Percentiles rank a stretch among this genome's conserved stretches.
Evolutionary conservation across 139 green algal species (phyloP).

Genomic region (Volvox reticuliferus): DNA sequence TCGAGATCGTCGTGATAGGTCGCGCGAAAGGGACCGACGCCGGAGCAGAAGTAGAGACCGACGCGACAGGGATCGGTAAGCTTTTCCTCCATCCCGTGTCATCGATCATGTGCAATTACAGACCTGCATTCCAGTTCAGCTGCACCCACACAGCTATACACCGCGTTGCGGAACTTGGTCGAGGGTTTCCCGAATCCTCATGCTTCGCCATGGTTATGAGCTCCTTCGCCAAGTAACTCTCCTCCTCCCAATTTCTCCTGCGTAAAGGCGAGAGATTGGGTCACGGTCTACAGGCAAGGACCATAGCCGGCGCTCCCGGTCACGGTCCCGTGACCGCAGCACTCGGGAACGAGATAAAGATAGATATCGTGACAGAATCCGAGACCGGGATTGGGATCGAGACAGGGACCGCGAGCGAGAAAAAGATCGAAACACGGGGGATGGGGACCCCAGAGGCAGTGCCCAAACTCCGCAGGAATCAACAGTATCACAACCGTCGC

Average conservation of each 20-base stretch:
- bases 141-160: too few species aligned
- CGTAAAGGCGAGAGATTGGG: background rate
- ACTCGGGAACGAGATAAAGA: background rate
- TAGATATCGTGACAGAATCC: conserved; percentile 14
- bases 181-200: too few species aligned
- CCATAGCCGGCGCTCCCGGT: conserved; percentile 21
- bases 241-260: too few species aligned
- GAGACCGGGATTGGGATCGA: conserved; percentile 26
- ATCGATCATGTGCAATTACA: background rate
- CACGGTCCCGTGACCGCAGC: background rate
- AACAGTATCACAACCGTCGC: background rate
- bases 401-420: conserved; percentile 40
- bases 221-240: too few species aligned
- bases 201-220: too few species aligned
- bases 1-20: conserved; percentile 32
- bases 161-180: too few species aligned
- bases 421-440: background rate
- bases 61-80: conserved; percentile 30
- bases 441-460: background rate
- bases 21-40: conserved; percentile 19
- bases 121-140: too few species aligned
- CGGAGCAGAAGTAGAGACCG: conserved; percentile 14
- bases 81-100: background rate
- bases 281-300: background rate
- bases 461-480: background rate